Base-by-base conservation (phyloP, 2,329 filamentous ascomycete species). In the Nannizziopsis arthrosporioides region DNA sequence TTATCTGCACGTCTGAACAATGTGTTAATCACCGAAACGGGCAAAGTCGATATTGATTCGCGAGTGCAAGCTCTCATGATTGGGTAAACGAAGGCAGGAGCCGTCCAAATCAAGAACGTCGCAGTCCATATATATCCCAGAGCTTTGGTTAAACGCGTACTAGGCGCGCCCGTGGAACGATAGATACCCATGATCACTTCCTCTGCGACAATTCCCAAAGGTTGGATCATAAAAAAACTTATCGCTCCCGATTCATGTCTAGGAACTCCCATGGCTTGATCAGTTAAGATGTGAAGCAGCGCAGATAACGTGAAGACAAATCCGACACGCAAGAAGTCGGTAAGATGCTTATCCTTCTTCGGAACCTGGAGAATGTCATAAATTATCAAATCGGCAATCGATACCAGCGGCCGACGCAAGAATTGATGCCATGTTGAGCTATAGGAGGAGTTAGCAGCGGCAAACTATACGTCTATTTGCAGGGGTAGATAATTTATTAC, bases 51-150 rank as follows among this genome's bases (percentile, higher is more conserved):
- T 7, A 47, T 22, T 12, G 27, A 27, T 5, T 12, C 15, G 2
- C 37, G 27, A 1, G 44, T 8, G 5, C 11, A 2, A 18, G 41
- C 17, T 42, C 45, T 47, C 39, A 51, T 44, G 5, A 37, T 8
- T 9, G 49, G 44, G 14, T 51, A 51, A 9, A 44, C 34, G 34
- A 37, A 47, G 8, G 38, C 30, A 3, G 49, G 49, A 5, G 39
- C 40, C 11, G 49, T 34, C 49, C 49, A 51, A 38, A 37, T 39
- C 15, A 50, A 18, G 32, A 50, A 52, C 1, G 18, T 30, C n/a
- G 18, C 12, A 10, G 48, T 48, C 50, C 50, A 52, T 22, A 52
- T 9, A 39, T 39, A 50, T 1, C 50, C 47, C 39, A 52, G n/a
- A 14, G 22, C 34, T 38, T 41, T 44, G 17, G 43, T 31, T 17